These are phyloP conservation scores for Camellia sinensis DNA, from an alignment of 148 eudicot species.

Conservation along the genomic window DNA sequence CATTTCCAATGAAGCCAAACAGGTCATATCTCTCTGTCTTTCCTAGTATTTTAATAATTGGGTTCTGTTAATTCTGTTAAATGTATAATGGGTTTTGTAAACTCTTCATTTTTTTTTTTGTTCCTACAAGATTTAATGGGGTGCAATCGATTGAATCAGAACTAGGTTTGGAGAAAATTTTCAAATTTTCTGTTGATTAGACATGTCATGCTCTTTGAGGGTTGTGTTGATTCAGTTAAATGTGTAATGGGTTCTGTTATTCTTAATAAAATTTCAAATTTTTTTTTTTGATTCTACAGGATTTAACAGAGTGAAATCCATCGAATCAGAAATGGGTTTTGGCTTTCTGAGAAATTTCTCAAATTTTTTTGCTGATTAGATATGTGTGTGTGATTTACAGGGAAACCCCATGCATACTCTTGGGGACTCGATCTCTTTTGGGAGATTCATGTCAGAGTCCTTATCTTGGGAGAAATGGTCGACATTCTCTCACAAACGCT, in stretches of 20 bases:
- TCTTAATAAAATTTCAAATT: not conserved
- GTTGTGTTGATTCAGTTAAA: too few species aligned
- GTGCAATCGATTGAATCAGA: not conserved
- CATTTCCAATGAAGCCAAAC: too few species aligned
- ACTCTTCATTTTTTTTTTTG: not conserved
- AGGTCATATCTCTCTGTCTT: not conserved
- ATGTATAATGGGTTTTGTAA: not conserved
- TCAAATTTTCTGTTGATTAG: not conserved
- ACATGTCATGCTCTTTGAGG: not conserved
- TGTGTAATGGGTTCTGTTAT: too few species aligned
- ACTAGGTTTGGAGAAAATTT: not conserved
- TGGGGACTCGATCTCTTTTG: slow-evolving; percentile 72
- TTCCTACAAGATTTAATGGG: not conserved
- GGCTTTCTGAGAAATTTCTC: not conserved
- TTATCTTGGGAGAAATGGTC: slow-evolving; percentile 92
- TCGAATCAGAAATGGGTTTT: not conserved
- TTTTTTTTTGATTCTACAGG: not conserved
- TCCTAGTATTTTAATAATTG: not conserved
- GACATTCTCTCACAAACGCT: slow-evolving; percentile 55
- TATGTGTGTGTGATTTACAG: slow-evolving; percentile 19
- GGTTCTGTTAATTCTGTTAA: not conserved
- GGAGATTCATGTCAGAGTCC: slow-evolving; percentile 62
- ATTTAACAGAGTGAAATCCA: not conserved
- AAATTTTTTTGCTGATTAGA: not conserved
- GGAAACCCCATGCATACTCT: slow-evolving; percentile 47